A percentile compares a stretch with the other conserved stretches of the same genome.
Conservation (phyloP, 495 filamentous ascomycete genomes). For the Evernia prunastri region DNA sequence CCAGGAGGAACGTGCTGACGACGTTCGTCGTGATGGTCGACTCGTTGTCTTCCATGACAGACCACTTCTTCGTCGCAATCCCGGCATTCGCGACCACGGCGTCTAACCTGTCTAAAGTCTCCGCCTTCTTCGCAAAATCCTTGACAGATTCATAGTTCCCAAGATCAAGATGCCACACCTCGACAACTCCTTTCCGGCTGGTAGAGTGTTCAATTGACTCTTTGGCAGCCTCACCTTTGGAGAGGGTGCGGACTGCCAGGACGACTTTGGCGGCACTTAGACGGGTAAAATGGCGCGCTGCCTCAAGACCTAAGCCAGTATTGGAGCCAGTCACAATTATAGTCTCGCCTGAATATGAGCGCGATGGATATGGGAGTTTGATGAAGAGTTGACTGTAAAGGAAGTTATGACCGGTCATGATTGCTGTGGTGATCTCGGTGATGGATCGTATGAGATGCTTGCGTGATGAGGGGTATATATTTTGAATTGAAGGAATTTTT, state of each 20-base stretch:
- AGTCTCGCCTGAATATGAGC: conserved; percentile 35
- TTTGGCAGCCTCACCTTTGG: conserved; percentile 40
- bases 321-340: conserved; percentile 50
- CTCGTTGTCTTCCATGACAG: conserved; percentile 34
- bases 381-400: conserved; percentile 44
- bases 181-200: conserved; percentile 29
- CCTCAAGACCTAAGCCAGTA: conserved; percentile 43
- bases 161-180: conserved; percentile 37
- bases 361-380: conserved; percentile 31
- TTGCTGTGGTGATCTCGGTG: background rate
- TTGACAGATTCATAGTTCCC: conserved; percentile 33
- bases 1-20: conserved; percentile 38
- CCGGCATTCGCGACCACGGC: conserved; percentile 36
- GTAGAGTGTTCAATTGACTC: conserved; percentile 31
- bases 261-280: conserved; percentile 39
- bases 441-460: too few species aligned
- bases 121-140: conserved; percentile 28
- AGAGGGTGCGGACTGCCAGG: conserved; percentile 38
- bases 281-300: conserved; percentile 37
- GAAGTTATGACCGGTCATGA: conserved; percentile 23
- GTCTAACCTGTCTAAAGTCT: conserved; percentile 31
- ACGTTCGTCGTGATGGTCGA: conserved; percentile 41
- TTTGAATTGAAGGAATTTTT: too few species aligned
- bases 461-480: too few species aligned
- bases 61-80: conserved; percentile 22